Base-by-base conservation (phyloP, 768 basidiomycete genomes). In the Boletales sp. region DNA sequence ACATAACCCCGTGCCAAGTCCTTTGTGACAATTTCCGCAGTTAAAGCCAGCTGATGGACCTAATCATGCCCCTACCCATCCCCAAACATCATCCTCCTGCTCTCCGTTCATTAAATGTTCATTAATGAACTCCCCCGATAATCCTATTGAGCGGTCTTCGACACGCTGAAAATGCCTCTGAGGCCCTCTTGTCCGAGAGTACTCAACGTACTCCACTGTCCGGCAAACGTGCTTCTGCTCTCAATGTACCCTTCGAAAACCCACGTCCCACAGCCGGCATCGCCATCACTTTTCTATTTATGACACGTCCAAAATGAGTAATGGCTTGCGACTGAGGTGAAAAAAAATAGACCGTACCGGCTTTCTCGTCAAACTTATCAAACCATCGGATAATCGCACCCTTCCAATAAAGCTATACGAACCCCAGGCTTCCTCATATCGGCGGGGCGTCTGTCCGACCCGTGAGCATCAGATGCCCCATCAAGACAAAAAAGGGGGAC, bases 381-480 rank as follows among this genome's bases (percentile, higher is more conserved):
- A 65, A 15, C 86, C 87, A 61, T 86, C 80, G 35, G 71, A 70
- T 24, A 69, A 52, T 31, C 77, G 71, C 40, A 87, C 73, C 21
- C 78, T 70, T 43, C 87, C 87, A 11, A 72, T 70, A 59, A 83
- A 81, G 50, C 64, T 74, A 64, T 79, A 87, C 11, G 80, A 78
- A 5, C 81, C 84, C 85, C 87, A 90, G 8, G 82, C 82, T 35
- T 71, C 69, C 51, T 81, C 81, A 47, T 81, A 78, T 41, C 74
- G 72, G 41, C 58, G 66, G 40, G 75, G 68, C 2, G 83, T 85
- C 83, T 85, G 51, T 24, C 29, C 39, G 40, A 29, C 15, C 29
- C 60, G 68, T 67, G 57, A 69, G 61, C 37, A 53, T 29, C 35
- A 39, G 6, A 52, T 54, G 8, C 50, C 49, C 30, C 59, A 54